These are phyloP conservation scores for Pelargonium citronellum DNA, from an alignment of 441 rosid genomes.

Conservation along the genomic window DNA sequence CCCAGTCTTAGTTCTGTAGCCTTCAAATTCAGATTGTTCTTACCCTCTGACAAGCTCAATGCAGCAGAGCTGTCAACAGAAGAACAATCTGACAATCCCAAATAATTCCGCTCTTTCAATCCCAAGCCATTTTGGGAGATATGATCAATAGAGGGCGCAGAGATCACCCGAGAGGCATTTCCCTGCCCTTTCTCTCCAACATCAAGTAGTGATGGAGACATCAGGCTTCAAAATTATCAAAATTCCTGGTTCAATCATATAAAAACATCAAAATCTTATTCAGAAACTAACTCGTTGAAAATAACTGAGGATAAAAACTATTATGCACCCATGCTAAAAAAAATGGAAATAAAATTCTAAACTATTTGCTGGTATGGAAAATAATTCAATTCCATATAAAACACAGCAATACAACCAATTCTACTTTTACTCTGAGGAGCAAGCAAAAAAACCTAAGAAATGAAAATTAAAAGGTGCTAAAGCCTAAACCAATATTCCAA, in stretches of 20 bases:
- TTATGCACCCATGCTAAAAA: too few species aligned
- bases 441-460: too few species aligned
- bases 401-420: too few species aligned
- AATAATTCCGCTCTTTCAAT: constrained; percentile 52
- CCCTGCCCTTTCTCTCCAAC: constrained; percentile 49
- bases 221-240: constrained; percentile 29
- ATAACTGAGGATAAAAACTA: not conserved
- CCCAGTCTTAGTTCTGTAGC: constrained; percentile 87
- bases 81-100: constrained; percentile 57
- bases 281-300: not conserved
- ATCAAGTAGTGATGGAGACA: constrained; percentile 47
- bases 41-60: constrained; percentile 34
- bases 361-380: too few species aligned
- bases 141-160: constrained; percentile 38
- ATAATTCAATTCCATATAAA: too few species aligned
- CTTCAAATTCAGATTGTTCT: constrained; percentile 55
- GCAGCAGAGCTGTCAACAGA: constrained; percentile 51
- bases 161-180: constrained; percentile 28
- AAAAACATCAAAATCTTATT: not conserved
- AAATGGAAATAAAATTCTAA: too few species aligned
- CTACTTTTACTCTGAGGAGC: too few species aligned
- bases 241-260: constrained; percentile 14
- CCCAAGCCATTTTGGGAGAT: constrained; percentile 34
- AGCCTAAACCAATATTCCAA: too few species aligned
- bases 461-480: too few species aligned